phyloP scores from a whole-genome alignment of 768 basidiomycete species.

The Arthromyces matolae region DNA sequence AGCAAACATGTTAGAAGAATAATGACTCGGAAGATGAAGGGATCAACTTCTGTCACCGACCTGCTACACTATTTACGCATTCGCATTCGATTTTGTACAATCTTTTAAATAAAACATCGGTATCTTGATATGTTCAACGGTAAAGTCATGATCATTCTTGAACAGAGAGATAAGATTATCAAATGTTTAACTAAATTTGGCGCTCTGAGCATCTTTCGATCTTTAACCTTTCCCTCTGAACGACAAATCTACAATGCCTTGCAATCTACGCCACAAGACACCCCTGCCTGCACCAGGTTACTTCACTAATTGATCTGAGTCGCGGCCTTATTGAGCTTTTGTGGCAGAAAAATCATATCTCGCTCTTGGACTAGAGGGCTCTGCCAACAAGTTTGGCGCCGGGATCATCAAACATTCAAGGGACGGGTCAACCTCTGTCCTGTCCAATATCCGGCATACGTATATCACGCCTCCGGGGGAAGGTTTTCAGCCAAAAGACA shows the following conservation, averaged over 20 bases:
- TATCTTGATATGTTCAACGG: too few relatives aligned
- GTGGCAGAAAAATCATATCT: constrained; percentile 60
- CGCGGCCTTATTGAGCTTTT: constrained; percentile 5
- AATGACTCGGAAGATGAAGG: too few relatives aligned
- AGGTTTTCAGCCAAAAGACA: constrained; percentile 94
- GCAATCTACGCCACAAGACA: constrained; percentile 16
- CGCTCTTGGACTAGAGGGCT: constrained; percentile 96
- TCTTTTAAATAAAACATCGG: too few relatives aligned
- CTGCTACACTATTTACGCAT: too few relatives aligned
- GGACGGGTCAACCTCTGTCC: constrained; percentile 68
- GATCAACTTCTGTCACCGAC: too few relatives aligned
- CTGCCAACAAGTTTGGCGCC: constrained; percentile 95
- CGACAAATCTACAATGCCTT: constrained; percentile 23
- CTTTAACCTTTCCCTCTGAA: background rate
- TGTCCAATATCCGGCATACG: constrained; percentile 95
- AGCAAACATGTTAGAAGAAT: too few relatives aligned
- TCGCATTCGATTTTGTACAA: too few relatives aligned
- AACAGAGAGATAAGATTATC: too few relatives aligned
- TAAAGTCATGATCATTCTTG: too few relatives aligned
- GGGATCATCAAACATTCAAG: constrained; percentile 84
- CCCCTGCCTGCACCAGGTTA: constrained; percentile 36
- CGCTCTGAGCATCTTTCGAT: background rate
- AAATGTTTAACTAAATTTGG: too few relatives aligned
- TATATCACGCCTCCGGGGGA: constrained; percentile 98
- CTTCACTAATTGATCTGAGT: background rate